phyloP scores from a whole-genome alignment of 305 asterid species.

The Stenogyne calaminthoides region DNA sequence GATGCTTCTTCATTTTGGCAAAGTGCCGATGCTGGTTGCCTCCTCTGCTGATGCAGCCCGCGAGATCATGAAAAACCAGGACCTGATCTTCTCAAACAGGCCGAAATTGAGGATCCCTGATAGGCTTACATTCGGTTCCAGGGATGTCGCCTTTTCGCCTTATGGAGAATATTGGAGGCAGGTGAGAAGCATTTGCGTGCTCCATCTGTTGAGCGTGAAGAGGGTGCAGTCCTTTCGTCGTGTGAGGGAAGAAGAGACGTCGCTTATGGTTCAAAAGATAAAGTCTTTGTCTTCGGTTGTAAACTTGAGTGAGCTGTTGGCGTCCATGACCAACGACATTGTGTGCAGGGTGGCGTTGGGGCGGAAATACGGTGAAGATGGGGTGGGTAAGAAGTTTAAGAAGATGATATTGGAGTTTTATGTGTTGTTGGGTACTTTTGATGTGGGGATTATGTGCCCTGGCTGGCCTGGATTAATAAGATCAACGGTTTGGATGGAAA shows the following conservation, averaged over 20 bases:
- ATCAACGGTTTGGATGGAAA: conserved; percentile 31
- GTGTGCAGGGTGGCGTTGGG: conserved; percentile 38
- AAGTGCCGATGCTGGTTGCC: conserved; percentile 35
- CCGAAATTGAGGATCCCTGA: conserved; percentile 35
- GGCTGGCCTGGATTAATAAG: background rate
- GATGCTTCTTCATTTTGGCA: conserved; percentile 57
- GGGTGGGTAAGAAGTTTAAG: no score
- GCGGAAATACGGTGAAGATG: conserved; percentile 19
- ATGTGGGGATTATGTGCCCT: no score
- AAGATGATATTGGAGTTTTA: no score
- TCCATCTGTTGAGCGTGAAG: conserved; percentile 56
- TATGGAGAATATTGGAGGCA: conserved; percentile 56
- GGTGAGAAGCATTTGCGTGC: conserved; percentile 43
- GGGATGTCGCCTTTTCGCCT: conserved; percentile 41
- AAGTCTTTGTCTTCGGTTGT: conserved; percentile 12
- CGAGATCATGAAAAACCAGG: conserved; percentile 59
- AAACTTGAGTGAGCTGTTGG: conserved; percentile 34
- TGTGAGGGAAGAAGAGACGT: conserved; percentile 33
- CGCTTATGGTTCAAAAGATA: conserved; percentile 29
- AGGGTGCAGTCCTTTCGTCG: conserved; percentile 45
- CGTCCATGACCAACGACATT: conserved; percentile 18
- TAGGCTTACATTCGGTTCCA: conserved; percentile 40
- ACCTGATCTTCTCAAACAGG: conserved; percentile 43
- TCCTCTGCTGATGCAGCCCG: conserved; percentile 60
- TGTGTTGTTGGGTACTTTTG: no score